Evolutionary conservation across 2,329 filamentous ascomycete species (phyloP), one percentile per base, ranked within the genome.

Genomic region (Alternaria sp.): DNA sequence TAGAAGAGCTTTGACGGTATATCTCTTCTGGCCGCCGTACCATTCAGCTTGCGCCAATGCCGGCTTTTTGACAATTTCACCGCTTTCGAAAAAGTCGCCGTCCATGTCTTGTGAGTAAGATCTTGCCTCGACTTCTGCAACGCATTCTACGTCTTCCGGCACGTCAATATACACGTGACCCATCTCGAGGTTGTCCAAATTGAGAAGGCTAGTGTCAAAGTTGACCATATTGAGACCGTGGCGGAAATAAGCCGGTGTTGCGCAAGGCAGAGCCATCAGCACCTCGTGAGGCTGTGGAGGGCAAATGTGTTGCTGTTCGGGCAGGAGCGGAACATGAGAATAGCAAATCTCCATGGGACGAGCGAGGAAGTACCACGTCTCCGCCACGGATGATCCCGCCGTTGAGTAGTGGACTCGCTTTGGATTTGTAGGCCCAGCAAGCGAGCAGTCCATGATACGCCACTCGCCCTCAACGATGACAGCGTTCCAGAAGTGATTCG

Each of bases 401-500:
- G 87, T 92, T 14, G 94, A 96, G 80, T 96, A 98, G 30, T 89
- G 84, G 15, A 84, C 85, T 51, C 96, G 88, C 61, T 88, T 89
- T 10, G 96, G 95, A 73, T 98, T 93, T 0, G 95, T 97, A 12
- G 95, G 94, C 67, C 91, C 94, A 5, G 96, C 94, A 51, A 99
- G 85, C 37, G 93, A 96, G 78, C 93, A 96, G 79, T 99, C 96
- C 83, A 99, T 93, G 69, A 98, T 92, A 55, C 96, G 91, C 96
- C 96, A 99, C 81, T 97, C 94, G 21, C 92, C 91, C 78, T 99
- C 96, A 9, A 97, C 90, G 37, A 97, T 83, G 18, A 98, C 93
- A 1, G 93, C 90, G 72, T 99, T 99, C 96, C 96, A 99, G 89
- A 92, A 98, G 81, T 99, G 96, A 75, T 99, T 99, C 0, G 95